Evolutionary conservation across 148 eudicot species (phyloP), one percentile per base, ranked within the genome.

Genomic region (Rhododendron mucronatum): DNA sequence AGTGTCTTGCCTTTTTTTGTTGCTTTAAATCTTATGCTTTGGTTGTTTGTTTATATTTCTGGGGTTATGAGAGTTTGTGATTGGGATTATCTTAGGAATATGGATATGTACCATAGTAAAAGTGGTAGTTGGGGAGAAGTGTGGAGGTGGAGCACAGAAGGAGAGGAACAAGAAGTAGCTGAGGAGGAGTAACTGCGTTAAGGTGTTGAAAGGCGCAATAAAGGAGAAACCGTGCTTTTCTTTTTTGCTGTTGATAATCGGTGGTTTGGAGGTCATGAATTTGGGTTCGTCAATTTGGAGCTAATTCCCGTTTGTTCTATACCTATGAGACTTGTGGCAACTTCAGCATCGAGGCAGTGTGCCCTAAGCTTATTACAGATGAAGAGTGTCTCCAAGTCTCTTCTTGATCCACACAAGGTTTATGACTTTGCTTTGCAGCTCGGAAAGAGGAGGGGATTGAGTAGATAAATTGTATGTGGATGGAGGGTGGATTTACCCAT

Each of bases 241-340:
- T 12, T 50, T 50, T 11, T 50, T 50, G 2, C 14, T 50, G 15
- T 10, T 11, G 3, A 50, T 13, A 75, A 75, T 1, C 47, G 26
- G 20, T 16, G 39, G 23, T 75, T 75, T 16, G 79, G 79, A 16
- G 47, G 47, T 37, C n/a, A 75, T 21, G 41, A 7, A 37, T 89
- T 93, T 7, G 91, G 95, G 37, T 88, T 80, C 28, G 86, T 90
- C 1, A 91, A 93, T 41, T 82, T 90, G 11, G 69, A 65, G 7
- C 81, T 93, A 0, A 80, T 91, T 30, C 87, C 90, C 21, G 87
- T 15, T 89, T 90, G 90, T 91, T 93, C 10, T 39, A 37, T 75
- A 18, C 2, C 28, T 44, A 6, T 39, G 28, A 23, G 84, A 1
- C 61, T 37, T 2, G 92, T 79, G 26, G 82, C 1, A 67, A 41